These are phyloP conservation scores for Zygosaccharomyces kombuchaensis DNA, from an alignment of 805 yeast species.

Conservation along the genomic window DNA sequence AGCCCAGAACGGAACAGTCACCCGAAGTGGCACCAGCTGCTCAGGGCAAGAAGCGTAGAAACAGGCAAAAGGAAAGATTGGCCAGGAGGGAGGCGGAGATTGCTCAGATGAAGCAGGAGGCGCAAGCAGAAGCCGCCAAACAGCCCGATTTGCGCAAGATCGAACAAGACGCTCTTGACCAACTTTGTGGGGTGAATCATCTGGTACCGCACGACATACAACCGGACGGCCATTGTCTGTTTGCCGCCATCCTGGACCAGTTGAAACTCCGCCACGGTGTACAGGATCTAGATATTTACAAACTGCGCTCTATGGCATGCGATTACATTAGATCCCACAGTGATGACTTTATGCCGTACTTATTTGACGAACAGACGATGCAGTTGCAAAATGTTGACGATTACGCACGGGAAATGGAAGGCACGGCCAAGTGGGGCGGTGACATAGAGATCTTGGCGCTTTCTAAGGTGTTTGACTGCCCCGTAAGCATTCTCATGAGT, in stretches of 20 bases:
- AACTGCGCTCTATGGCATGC: slow-evolving; percentile 63
- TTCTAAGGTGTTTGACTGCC: slow-evolving; percentile 63
- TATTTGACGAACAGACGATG: slow-evolving; percentile 75
- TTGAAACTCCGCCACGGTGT: slow-evolving; percentile 46
- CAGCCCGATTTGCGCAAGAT: slow-evolving; percentile 65
- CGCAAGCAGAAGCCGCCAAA: slow-evolving; percentile 60
- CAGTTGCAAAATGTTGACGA: slow-evolving; percentile 57
- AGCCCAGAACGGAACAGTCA: slow-evolving; percentile 4
- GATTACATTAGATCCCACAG: slow-evolving; percentile 57
- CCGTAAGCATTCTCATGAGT: slow-evolving; percentile 72
- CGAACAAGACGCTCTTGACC: slow-evolving; percentile 63
- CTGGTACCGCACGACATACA: slow-evolving; percentile 62
- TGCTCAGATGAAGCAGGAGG: slow-evolving; percentile 58
- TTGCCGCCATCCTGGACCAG: slow-evolving; percentile 82
- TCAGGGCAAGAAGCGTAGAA: slow-evolving; percentile 44
- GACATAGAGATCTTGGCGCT: slow-evolving; percentile 87
- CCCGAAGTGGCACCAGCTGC: slow-evolving; percentile 7
- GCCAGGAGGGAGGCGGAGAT: slow-evolving; percentile 72
- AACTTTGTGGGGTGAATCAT: slow-evolving; percentile 45
- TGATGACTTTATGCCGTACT: slow-evolving; percentile 72
- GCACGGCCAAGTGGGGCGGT: slow-evolving; percentile 95
- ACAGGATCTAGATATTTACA: slow-evolving; percentile 27
- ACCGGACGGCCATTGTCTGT: slow-evolving; percentile 94
- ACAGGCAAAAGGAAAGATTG: slow-evolving; percentile 78
- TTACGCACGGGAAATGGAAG: slow-evolving; percentile 63